phyloP scores from a whole-genome alignment of 768 basidiomycete species.

The Boletus subparvulus region DNA sequence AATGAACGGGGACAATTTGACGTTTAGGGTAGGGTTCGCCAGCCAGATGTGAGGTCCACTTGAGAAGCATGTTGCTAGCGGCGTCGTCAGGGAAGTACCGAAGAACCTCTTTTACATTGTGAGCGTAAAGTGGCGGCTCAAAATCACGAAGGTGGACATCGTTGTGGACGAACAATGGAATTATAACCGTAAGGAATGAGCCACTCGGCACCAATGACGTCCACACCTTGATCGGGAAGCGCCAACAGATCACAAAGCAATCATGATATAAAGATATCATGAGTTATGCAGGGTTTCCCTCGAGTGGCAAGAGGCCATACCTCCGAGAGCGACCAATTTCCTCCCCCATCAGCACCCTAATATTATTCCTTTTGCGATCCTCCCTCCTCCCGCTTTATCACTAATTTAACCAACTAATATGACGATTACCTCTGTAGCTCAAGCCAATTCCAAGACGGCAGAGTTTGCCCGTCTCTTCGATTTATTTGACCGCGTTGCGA shows the following conservation, averaged over 20 bases:
- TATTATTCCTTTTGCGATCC: not conserved
- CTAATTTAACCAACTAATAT: conserved; percentile 16
- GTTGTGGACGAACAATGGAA: conserved; percentile 16
- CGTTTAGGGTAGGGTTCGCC: not conserved
- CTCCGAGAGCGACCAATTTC: not conserved
- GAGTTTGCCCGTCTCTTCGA: conserved; percentile 56
- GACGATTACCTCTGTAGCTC: conserved; percentile 16
- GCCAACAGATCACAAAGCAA: conserved; percentile 13
- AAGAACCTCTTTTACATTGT: not conserved
- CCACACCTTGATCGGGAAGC: conserved; percentile 7
- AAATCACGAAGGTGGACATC: conserved; percentile 1
- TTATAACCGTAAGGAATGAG: conserved; percentile 2
- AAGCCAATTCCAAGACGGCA: conserved; percentile 41
- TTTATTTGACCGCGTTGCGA: conserved; percentile 53
- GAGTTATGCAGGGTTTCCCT: not conserved
- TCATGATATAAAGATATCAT: conserved; percentile 19
- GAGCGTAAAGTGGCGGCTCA: not conserved
- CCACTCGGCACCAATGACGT: conserved; percentile 23
- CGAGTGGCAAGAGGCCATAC: conserved; percentile 4
- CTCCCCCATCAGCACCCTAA: not conserved
- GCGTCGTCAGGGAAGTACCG: not conserved
- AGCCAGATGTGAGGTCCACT: too few relatives aligned
- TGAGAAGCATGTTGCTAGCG: not conserved
- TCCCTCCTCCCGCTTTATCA: not conserved
- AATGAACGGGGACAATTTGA: not conserved